phyloP scores from a whole-genome alignment of 768 basidiomycete genomes.

The Collybiopsis confluens region DNA sequence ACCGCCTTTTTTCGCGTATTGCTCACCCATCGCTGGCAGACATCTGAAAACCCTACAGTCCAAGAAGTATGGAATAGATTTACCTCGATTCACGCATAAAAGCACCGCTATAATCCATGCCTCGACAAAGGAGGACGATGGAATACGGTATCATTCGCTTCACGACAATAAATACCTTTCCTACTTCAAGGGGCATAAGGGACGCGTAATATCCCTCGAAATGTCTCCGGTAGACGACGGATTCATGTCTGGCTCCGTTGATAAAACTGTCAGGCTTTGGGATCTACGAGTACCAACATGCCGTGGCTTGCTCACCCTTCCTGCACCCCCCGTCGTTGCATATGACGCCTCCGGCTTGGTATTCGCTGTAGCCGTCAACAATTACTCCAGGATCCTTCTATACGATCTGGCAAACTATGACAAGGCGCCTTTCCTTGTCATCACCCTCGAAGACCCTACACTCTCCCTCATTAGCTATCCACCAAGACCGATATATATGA shows the following conservation, averaged over 20 bases:
- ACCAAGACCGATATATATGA: constrained; percentile 85
- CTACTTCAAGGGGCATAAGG: constrained; percentile 95
- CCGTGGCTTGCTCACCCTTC: constrained; percentile 74
- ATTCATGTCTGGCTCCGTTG: constrained; percentile 92
- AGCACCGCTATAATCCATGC: constrained; percentile 81
- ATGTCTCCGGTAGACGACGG: constrained; percentile 91
- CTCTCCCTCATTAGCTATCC: constrained; percentile 75
- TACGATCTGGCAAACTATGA: constrained; percentile 87
- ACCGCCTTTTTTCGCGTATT: constrained; percentile 19
- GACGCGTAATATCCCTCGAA: constrained; percentile 82
- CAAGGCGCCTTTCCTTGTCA: constrained; percentile 86
- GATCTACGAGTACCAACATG: constrained; percentile 80
- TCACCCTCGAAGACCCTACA: constrained; percentile 79
- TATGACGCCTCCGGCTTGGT: constrained; percentile 82
- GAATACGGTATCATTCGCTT: constrained; percentile 88
- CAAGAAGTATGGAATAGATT: constrained; percentile 95
- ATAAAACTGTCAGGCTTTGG: constrained; percentile 95
- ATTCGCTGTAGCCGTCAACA: constrained; percentile 83
- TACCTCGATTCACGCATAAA: constrained; percentile 93
- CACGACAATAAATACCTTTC: constrained; percentile 96
- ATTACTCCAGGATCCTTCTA: constrained; percentile 75
- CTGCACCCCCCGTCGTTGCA: constrained; percentile 72
- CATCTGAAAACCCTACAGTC: constrained; percentile 76
- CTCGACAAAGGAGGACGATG: constrained; percentile 94
- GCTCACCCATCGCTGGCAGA: constrained; percentile 36